Conservation (phyloP, 768 basidiomycete species). For the Collybia sp. region DNA sequence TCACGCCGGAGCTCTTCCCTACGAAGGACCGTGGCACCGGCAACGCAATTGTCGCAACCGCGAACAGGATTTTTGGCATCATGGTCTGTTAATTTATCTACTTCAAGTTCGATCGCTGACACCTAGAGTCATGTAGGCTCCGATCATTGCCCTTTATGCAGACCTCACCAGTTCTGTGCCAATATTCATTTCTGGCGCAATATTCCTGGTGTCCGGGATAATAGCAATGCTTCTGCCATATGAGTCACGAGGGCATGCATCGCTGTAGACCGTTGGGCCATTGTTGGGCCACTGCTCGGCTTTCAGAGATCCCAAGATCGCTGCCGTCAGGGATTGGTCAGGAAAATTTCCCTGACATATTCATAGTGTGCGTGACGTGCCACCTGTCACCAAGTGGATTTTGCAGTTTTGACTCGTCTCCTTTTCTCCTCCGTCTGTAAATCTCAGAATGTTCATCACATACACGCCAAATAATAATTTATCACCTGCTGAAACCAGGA, state of each 20-base stretch:
- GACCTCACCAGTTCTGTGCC: slow-evolving; percentile 61
- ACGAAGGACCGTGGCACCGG: slow-evolving; percentile 73
- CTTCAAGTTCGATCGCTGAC: background rate
- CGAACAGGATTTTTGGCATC: slow-evolving; percentile 62
- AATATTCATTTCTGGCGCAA: slow-evolving; percentile 64
- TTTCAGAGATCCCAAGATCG: no score
- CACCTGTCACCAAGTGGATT: no score
- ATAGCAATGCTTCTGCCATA: slow-evolving; percentile 65
- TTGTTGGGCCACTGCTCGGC: no score
- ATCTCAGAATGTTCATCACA: no score
- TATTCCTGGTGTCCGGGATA: slow-evolving; percentile 57
- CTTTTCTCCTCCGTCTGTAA: no score
- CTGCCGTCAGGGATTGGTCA: no score
- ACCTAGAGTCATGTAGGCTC: slow-evolving; percentile 38
- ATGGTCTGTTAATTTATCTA: slow-evolving; percentile 37
- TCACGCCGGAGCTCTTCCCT: slow-evolving; percentile 68
- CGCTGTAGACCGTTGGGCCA: slow-evolving; percentile 43
- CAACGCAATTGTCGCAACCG: slow-evolving; percentile 57
- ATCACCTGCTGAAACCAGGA: no score
- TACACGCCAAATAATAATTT: no score
- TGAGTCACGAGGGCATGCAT: slow-evolving; percentile 71
- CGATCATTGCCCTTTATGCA: slow-evolving; percentile 67
- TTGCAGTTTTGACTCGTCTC: no score
- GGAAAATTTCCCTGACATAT: no score
- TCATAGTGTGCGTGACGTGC: no score